phyloP scores from a whole-genome alignment of 2,329 filamentous ascomycete species.

The Escovopsis sp. region DNA sequence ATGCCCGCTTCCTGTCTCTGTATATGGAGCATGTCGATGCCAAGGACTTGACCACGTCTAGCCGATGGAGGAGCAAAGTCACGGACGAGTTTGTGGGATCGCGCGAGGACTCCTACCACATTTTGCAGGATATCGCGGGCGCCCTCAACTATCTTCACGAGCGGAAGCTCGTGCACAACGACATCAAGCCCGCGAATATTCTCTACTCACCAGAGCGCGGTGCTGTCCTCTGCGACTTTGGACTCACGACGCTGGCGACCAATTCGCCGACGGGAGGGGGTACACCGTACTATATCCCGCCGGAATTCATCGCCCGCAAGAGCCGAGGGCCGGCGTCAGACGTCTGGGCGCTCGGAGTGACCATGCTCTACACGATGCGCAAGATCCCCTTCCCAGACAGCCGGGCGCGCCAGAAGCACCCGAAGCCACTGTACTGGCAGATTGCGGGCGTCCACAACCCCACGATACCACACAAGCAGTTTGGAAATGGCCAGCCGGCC shows the following conservation, averaged over 20 bases:
- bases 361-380: constrained; percentile 43
- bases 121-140: constrained; percentile 37
- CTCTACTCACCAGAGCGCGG: constrained; percentile 43
- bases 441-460: constrained; percentile 40
- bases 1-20: constrained; percentile 43
- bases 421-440: constrained; percentile 40
- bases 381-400: constrained; percentile 41
- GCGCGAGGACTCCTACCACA: constrained; percentile 33
- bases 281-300: constrained; percentile 47
- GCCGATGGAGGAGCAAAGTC: constrained; percentile 32
- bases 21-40: constrained; percentile 49
- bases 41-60: constrained; percentile 34
- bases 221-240: constrained; percentile 46
- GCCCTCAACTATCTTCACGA: constrained; percentile 43
- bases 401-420: constrained; percentile 31
- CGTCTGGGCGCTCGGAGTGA: constrained; percentile 45
- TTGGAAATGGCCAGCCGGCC: constrained; percentile 26
- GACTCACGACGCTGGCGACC: constrained; percentile 33
- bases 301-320: constrained; percentile 43
- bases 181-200: constrained; percentile 49
- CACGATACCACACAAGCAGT: constrained; percentile 16
- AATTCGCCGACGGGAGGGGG: constrained; percentile 36
- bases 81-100: constrained; percentile 36
- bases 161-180: constrained; percentile 41
- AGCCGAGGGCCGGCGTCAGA: constrained; percentile 40